These are phyloP conservation scores for Malassezia pachydermatis DNA, from an alignment of 1,284 basidiomycete species.

Conservation along the genomic window DNA sequence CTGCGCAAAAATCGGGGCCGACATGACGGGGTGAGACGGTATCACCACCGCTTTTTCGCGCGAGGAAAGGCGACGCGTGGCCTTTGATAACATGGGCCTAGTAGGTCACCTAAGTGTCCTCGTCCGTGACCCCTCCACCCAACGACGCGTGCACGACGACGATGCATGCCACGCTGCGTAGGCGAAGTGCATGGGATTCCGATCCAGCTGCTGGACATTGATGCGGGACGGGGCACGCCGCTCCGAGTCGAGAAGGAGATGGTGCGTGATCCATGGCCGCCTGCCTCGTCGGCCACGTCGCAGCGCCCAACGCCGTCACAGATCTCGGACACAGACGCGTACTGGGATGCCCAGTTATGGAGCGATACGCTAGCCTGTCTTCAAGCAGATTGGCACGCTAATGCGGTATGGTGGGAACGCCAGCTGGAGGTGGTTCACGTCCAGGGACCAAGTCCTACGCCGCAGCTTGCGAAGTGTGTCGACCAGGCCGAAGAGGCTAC, in stretches of 20 bases:
- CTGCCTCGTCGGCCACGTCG: background rate
- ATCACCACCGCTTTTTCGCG: background rate
- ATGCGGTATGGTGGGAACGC: background rate
- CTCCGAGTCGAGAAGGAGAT: background rate
- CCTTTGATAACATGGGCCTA: background rate
- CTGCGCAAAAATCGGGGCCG: constrained; percentile 44
- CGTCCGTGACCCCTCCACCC: background rate
- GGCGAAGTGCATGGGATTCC: constrained; percentile 3
- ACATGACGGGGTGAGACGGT: no score
- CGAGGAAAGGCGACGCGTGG: background rate
- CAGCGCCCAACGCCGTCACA: background rate
- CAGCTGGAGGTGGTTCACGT: no score
- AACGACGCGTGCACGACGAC: background rate
- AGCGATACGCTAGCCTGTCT: background rate
- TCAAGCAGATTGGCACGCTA: background rate
- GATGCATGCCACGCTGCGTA: background rate
- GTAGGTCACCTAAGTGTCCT: background rate
- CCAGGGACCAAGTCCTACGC: no score
- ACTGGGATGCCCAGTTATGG: background rate
- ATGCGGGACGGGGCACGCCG: background rate
- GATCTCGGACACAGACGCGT: background rate
- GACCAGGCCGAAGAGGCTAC: no score
- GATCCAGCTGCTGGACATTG: background rate
- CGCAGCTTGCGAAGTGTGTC: no score
- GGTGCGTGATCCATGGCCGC: background rate